A percentile compares a stretch with the other conserved stretches of the same genome.
phyloP scores from a whole-genome alignment of 1,139 yeast genomes.

The Geotrichum fermentans region DNA sequence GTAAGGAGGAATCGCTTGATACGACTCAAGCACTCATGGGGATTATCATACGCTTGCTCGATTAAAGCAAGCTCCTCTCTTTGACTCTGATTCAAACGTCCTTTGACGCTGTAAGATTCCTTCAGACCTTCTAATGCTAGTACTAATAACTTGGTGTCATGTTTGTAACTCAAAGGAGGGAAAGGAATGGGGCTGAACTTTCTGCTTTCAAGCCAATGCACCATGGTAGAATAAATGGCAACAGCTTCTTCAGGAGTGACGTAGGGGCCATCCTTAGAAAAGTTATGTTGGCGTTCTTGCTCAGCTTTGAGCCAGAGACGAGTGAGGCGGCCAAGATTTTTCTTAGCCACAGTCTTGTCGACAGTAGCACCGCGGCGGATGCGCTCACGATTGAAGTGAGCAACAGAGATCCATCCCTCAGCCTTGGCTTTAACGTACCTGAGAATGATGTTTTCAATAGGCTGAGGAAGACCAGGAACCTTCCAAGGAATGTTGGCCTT shows the following conservation, averaged over 20 bases:
- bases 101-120: conserved; percentile 77
- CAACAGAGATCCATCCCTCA: conserved; percentile 93
- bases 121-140: conserved; percentile 86
- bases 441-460: conserved; percentile 78
- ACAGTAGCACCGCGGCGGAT: conserved; percentile 83
- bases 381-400: conserved; percentile 87
- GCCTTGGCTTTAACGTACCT: conserved; percentile 93
- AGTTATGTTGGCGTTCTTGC: conserved; percentile 78
- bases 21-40: conserved; percentile 84
- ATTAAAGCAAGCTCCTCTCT: conserved; percentile 89
- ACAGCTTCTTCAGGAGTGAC: conserved; percentile 87
- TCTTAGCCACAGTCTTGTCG: conserved; percentile 89
- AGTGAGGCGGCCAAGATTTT: conserved; percentile 86
- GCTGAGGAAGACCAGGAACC: conserved; percentile 93
- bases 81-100: conserved; percentile 77
- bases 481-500: conserved; percentile 98
- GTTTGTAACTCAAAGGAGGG: conserved; percentile 88
- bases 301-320: conserved; percentile 90
- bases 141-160: conserved; percentile 84
- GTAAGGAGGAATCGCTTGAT: conserved; percentile 78
- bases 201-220: conserved; percentile 86
- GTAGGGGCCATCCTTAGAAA: conserved; percentile 83
- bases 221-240: conserved; percentile 77
- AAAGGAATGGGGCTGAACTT: conserved; percentile 85
- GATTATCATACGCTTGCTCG: conserved; percentile 95